Conservation (phyloP, 169 alveolate genomes). For the Cyclospora cayetanensis region DNA sequence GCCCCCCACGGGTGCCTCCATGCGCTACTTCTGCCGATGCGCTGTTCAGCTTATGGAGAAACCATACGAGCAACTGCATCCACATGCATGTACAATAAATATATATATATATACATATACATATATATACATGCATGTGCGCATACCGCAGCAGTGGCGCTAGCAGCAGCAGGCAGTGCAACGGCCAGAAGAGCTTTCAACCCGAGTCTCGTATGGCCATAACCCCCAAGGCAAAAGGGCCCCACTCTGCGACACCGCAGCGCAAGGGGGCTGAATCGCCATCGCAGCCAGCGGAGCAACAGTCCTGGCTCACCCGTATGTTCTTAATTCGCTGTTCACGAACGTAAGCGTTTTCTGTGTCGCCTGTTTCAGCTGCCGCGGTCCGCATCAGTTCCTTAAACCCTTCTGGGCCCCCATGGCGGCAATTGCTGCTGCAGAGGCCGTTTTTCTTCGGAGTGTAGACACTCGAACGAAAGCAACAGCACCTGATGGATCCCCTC, state of each 20-base stretch:
- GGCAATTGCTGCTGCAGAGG: constrained; percentile 37
- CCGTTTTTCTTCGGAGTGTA: neutral
- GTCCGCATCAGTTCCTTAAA: neutral
- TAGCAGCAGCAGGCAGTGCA: no score
- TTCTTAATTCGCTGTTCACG: neutral
- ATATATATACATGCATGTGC: neutral
- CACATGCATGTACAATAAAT: neutral
- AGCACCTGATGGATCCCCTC: neutral
- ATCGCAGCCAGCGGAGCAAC: neutral
- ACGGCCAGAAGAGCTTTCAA: neutral
- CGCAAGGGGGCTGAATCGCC: neutral
- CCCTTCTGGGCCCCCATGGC: constrained; percentile 20
- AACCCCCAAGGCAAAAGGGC: neutral
- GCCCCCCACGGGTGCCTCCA: neutral
- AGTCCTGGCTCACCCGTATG: neutral
- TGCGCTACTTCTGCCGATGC: neutral
- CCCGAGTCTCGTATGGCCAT: neutral
- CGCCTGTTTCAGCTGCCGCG: neutral
- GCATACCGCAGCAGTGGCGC: neutral
- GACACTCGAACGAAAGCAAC: neutral
- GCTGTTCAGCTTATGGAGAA: constrained; percentile 2
- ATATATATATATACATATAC: neutral
- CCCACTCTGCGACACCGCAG: neutral
- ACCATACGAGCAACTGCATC: constrained; percentile 3
- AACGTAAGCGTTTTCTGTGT: neutral